Base-by-base conservation (phyloP, 139 green algal species). In the Chlamydomonas sp. region DNA sequence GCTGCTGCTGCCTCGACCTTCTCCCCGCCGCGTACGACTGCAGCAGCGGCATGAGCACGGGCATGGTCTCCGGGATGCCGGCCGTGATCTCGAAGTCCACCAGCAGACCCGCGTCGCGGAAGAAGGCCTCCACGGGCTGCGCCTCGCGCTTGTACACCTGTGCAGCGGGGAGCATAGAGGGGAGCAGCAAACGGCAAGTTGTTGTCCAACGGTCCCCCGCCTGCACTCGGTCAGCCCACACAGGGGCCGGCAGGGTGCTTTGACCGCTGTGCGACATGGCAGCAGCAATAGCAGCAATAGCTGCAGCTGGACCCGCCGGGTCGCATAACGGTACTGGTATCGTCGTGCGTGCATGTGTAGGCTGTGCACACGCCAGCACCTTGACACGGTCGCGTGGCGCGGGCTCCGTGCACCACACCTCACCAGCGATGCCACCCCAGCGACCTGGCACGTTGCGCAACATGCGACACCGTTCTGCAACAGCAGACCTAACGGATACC, bases 11-110 rank as follows among this genome's bases (percentile, higher is more conserved):
- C 66, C 9, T 10, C 66, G 12, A 18, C 12, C 66, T 14, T 71
- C 12, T 71, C 66, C 12, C 10, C 66, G 66, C 58, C 66, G 20
- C 69, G 71, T 90, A 91, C 0, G 72, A 77, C 74, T 93, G 73
- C 68, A 97, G 85, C 20, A 91, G 80, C 5, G 84, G 85, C 78
- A 98, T 85, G 83, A 99, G 90, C 4, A 80, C 75, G 3, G 97
- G 97, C 85, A 98, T 91, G 3, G 97, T 99, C 87, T 99, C 94
- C 2, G 97, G 97, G 78, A 99, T 99, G 69, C 98, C 98, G 2
- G 92, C 93, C 7, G 93, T 97, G 85, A 99, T 97, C 87, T 98
- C 93, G 94, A 99, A 99, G 78, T 99, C 94, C 14, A 98, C 63
- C 80, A 99, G 89, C 78, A 96, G 72, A 17, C 95, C 95, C 62